A percentile compares a stretch with the other conserved stretches of the same genome.
Evolutionary conservation across 2,329 filamentous ascomycete species (phyloP).

Genomic region (Huntiella savannae): DNA sequence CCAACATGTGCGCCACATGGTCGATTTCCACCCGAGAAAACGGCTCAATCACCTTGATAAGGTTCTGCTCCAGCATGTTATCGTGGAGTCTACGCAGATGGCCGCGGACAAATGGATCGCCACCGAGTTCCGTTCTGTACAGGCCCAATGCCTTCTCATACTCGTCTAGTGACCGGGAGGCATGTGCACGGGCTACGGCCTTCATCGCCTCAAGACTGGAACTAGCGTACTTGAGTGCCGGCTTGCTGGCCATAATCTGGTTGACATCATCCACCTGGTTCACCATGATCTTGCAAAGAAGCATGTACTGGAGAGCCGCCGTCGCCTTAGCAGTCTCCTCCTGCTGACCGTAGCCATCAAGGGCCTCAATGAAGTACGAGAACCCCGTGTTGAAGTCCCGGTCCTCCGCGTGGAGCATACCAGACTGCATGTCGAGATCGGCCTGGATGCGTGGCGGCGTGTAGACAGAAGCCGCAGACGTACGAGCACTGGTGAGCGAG

Average conservation of each 20-base stretch:
- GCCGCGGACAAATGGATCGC: slow-evolving; percentile 90
- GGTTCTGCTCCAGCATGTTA: slow-evolving; percentile 96
- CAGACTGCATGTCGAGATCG: slow-evolving; percentile 96
- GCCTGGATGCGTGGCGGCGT: slow-evolving; percentile 89
- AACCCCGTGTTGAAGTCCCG: slow-evolving; percentile 98
- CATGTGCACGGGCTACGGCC: slow-evolving; percentile 86
- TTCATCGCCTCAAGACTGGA: slow-evolving; percentile 98
- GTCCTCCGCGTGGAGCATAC: slow-evolving; percentile 96
- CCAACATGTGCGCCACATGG: slow-evolving; percentile 95
- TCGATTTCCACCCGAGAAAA: slow-evolving; percentile 94
- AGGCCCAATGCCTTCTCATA: slow-evolving; percentile 83
- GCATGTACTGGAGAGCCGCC: slow-evolving; percentile 96
- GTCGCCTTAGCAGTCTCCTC: slow-evolving; percentile 81
- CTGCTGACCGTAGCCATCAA: slow-evolving; percentile 89
- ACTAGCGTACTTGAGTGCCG: slow-evolving; percentile 88
- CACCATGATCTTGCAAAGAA: slow-evolving; percentile 98
- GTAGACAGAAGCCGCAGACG: slow-evolving; percentile 91
- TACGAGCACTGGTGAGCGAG: slow-evolving; percentile 82
- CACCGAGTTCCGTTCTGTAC: slow-evolving; percentile 84
- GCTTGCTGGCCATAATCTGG: slow-evolving; percentile 84
- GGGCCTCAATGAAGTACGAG: slow-evolving; percentile 97
- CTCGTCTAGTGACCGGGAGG: slow-evolving; percentile 87
- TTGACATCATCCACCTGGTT: slow-evolving; percentile 94
- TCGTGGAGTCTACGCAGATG: slow-evolving; percentile 92
- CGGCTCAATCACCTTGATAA: slow-evolving; percentile 98